These are phyloP conservation scores for Pseudopyrenochaeta lycopersici DNA, from an alignment of 2,329 filamentous ascomycete species.

Conservation along the genomic window DNA sequence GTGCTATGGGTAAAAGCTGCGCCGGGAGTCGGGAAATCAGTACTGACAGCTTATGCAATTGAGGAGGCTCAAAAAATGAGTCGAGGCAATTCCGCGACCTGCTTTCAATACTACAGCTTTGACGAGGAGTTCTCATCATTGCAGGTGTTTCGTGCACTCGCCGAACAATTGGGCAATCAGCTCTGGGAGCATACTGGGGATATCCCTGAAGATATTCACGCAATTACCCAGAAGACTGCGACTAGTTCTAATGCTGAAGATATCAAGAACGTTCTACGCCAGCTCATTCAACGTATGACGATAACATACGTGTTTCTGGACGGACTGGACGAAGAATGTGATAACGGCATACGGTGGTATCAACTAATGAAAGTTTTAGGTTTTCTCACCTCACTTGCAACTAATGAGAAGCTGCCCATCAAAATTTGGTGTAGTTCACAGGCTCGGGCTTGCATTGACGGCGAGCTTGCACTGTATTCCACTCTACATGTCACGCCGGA, in stretches of 20 bases:
- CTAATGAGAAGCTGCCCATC: background rate
- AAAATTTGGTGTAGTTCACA: conserved; percentile 9
- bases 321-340: conserved; percentile 8
- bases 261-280: background rate
- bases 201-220: conserved; percentile 7
- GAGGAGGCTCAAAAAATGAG: background rate
- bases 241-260: conserved; percentile 3
- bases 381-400: conserved; percentile 1
- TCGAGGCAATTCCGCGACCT: background rate
- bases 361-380: background rate
- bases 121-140: conserved; percentile 4
- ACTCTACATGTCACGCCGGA: background rate
- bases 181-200: conserved; percentile 4
- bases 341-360: conserved; percentile 2
- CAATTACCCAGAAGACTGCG: conserved; percentile 1
- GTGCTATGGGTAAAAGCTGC: conserved; percentile 2
- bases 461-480: background rate
- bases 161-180: conserved; percentile 3
- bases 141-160: conserved; percentile 2
- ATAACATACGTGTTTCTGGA: conserved; percentile 5
- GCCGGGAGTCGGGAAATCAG: conserved; percentile 1
- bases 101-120: conserved; percentile 6
- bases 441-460: conserved; percentile 1
- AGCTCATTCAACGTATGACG: background rate
- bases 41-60: conserved; percentile 1